Evolutionary conservation across 129 eudicot genomes (phyloP).

Genomic region (Lonicera japonica): DNA sequence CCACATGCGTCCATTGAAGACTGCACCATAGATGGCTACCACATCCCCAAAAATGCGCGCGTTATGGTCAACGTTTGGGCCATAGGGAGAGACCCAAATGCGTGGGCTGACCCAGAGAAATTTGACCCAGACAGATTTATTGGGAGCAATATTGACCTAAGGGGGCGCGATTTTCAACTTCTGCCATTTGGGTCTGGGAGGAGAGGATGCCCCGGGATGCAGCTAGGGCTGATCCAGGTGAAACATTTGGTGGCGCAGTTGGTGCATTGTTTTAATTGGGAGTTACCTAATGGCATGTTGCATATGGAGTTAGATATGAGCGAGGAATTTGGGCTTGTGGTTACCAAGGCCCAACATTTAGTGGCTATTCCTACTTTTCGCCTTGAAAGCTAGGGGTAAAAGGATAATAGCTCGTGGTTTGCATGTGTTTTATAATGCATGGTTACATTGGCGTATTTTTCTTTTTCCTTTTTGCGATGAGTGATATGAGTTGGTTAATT

Average conservation of each 20-base stretch:
- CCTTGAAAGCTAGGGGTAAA: constrained; percentile 4
- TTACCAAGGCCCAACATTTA: constrained; percentile 22
- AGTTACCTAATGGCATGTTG: constrained; percentile 28
- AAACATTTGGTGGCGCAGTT: constrained; percentile 21
- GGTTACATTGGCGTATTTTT: too few relatives aligned
- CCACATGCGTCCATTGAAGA: constrained; percentile 42
- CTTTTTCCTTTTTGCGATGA: too few relatives aligned
- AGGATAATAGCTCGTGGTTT: too few relatives aligned
- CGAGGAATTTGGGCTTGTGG: constrained; percentile 38
- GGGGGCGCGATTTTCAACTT: constrained; percentile 38
- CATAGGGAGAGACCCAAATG: constrained; percentile 37
- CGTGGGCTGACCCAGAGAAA: constrained; percentile 37
- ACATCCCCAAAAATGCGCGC: constrained; percentile 34
- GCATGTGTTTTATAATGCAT: too few relatives aligned
- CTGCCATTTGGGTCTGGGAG: constrained; percentile 57
- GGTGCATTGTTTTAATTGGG: constrained; percentile 46
- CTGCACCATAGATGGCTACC: constrained; percentile 21
- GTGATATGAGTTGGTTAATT: too few relatives aligned
- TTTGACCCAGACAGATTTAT: constrained; percentile 45
- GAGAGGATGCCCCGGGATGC: constrained; percentile 52
- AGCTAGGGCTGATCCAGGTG: constrained; percentile 17
- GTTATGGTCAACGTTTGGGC: constrained; percentile 31
- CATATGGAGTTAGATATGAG: constrained; percentile 42
- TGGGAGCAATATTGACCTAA: constrained; percentile 22
- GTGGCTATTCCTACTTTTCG: constrained; percentile 36